Evolutionary conservation across 768 basidiomycete genomes (phyloP).

Genomic region (Paxillus ammoniavirescens): DNA sequence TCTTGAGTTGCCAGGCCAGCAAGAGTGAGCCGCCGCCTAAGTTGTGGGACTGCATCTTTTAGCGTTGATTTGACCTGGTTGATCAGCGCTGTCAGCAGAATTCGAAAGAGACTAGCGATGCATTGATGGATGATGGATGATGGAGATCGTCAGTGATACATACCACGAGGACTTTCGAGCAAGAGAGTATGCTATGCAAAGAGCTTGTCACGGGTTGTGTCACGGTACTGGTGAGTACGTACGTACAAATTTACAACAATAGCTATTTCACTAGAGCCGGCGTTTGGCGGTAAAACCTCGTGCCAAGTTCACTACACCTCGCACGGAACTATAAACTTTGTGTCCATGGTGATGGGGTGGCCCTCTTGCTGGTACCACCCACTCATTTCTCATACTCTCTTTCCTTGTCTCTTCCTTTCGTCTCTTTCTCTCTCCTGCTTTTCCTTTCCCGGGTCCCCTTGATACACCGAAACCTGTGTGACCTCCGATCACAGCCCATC

Average conservation of each 20-base stretch:
- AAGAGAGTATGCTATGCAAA: too few relatives aligned
- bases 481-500: background rate
- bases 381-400: background rate
- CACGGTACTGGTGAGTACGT: background rate
- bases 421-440: background rate
- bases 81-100: background rate
- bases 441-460: background rate
- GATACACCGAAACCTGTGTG: too few relatives aligned
- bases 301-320: too few relatives aligned
- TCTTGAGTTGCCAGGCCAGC: constrained; percentile 89
- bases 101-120: too few relatives aligned
- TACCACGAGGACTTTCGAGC: too few relatives aligned
- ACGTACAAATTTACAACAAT: too few relatives aligned
- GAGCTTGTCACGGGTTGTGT: background rate
- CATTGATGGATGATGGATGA: too few relatives aligned
- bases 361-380: too few relatives aligned
- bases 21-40: constrained; percentile 72
- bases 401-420: background rate
- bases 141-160: background rate
- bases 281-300: too few relatives aligned
- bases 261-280: too few relatives aligned
- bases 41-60: constrained; percentile 2
- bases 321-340: background rate
- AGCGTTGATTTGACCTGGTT: background rate
- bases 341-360: constrained; percentile 21